phyloP scores from a whole-genome alignment of 192 early-diverging fungal genomes.

The Entomortierella parvispora region DNA sequence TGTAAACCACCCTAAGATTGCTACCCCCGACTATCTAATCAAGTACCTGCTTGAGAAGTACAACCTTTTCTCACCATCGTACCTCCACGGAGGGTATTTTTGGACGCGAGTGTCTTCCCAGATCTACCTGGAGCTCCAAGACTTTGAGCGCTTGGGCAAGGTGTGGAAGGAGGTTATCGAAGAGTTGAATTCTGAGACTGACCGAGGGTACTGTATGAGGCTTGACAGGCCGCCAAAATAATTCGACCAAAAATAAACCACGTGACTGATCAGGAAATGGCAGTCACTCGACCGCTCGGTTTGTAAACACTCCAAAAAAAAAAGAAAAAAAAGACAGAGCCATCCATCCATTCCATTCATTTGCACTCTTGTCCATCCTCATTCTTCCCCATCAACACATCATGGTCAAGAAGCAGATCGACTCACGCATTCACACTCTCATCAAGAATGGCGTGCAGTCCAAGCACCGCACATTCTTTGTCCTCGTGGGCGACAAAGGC shows the following conservation, averaged over 20 bases:
- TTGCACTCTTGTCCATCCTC: conserved; percentile 3
- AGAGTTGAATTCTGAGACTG: conserved; percentile 23
- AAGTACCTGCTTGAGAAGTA: conserved; percentile 53
- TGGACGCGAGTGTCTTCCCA: conserved; percentile 67
- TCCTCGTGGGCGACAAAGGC: conserved; percentile 95
- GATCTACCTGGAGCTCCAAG: conserved; percentile 60
- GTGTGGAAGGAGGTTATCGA: conserved; percentile 57
- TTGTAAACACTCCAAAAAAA: background rate
- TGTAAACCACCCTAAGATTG: conserved; percentile 33
- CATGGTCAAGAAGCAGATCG: conserved; percentile 90
- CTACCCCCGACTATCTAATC: conserved; percentile 24
- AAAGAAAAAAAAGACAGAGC: conserved; percentile 1
- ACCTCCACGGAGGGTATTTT: conserved; percentile 60
- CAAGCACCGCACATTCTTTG: conserved; percentile 94
- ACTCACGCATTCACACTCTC: conserved; percentile 93
- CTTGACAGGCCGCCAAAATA: conserved; percentile 9
- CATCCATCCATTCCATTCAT: background rate
- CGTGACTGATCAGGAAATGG: background rate
- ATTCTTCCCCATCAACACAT: background rate
- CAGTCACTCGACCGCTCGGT: background rate
- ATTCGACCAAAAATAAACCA: conserved; percentile 9
- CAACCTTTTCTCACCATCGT: conserved; percentile 52
- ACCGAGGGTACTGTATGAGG: background rate
- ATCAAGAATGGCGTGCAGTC: conserved; percentile 93
- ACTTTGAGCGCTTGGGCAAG: conserved; percentile 58